These are phyloP conservation scores for Lentinula aciculospora DNA, from an alignment of 768 basidiomycete genomes.

Conservation along the genomic window DNA sequence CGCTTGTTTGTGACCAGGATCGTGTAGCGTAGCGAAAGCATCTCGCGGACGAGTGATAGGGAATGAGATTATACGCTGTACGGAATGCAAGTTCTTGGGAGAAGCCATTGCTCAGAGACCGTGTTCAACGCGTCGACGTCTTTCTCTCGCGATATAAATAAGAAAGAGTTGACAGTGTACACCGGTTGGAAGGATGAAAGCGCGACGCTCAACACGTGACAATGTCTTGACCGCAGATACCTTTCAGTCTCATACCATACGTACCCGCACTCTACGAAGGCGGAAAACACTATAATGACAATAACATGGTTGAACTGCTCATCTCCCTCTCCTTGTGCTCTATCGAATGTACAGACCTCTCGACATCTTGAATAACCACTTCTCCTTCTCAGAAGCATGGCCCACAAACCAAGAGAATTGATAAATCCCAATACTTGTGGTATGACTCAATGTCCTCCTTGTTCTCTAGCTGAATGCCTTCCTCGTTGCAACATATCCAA, in stretches of 20 bases:
- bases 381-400: background rate
- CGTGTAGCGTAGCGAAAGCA: constrained; percentile 1
- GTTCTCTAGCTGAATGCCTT: constrained; percentile 12
- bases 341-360: background rate
- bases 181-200: background rate
- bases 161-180: too few relatives aligned
- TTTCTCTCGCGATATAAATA: background rate
- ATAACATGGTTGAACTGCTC: too few relatives aligned
- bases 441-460: background rate
- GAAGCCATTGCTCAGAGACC: background rate
- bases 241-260: too few relatives aligned
- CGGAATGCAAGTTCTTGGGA: background rate
- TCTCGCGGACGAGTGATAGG: constrained; percentile 26
- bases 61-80: constrained; percentile 39
- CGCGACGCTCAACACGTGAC: background rate
- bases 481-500: constrained; percentile 6
- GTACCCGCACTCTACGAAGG: too few relatives aligned
- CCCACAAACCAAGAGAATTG: background rate
- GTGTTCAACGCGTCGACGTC: background rate
- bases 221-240: too few relatives aligned
- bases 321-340: too few relatives aligned
- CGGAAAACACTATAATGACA: too few relatives aligned
- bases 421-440: background rate
- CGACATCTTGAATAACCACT: background rate
- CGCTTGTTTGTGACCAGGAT: background rate